These are phyloP conservation scores for Phialophora chinensis DNA, from an alignment of 2,329 filamentous ascomycete species.

Conservation along the genomic window DNA sequence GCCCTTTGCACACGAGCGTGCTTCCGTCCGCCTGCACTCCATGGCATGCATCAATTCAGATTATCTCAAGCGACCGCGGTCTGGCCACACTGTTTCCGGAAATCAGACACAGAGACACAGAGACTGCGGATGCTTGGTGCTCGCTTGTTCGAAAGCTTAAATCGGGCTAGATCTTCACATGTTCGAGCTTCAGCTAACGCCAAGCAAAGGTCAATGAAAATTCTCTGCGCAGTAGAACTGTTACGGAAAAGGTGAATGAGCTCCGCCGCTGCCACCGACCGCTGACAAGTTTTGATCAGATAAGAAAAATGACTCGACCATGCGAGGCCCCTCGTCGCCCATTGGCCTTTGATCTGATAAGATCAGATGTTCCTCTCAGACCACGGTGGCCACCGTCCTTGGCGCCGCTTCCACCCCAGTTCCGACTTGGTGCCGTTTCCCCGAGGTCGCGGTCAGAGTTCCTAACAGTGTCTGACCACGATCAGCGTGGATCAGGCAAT, in stretches of 20 bases:
- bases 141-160: conserved; percentile 7
- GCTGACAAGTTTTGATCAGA: conserved; percentile 22
- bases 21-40: not conserved
- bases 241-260: not conserved
- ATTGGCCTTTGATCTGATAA: conserved; percentile 24
- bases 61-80: not conserved
- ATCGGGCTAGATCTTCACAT: not conserved
- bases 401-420: not conserved
- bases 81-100: not conserved
- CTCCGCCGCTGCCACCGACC: not conserved
- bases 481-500: not conserved
- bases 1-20: not conserved
- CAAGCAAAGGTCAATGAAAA: not conserved
- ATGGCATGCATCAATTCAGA: not conserved
- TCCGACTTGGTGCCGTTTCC: not conserved
- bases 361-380: conserved; percentile 11
- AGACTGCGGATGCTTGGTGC: not conserved
- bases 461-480: not conserved
- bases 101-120: not conserved
- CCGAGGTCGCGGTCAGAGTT: not conserved
- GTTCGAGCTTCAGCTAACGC: not conserved
- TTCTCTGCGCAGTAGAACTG: not conserved
- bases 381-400: not conserved
- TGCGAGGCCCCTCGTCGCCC: conserved; percentile 1
- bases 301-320: conserved; percentile 18